phyloP scores from a whole-genome alignment of 2,329 filamentous ascomycete species.

The Tolypocladium endophyticum region DNA sequence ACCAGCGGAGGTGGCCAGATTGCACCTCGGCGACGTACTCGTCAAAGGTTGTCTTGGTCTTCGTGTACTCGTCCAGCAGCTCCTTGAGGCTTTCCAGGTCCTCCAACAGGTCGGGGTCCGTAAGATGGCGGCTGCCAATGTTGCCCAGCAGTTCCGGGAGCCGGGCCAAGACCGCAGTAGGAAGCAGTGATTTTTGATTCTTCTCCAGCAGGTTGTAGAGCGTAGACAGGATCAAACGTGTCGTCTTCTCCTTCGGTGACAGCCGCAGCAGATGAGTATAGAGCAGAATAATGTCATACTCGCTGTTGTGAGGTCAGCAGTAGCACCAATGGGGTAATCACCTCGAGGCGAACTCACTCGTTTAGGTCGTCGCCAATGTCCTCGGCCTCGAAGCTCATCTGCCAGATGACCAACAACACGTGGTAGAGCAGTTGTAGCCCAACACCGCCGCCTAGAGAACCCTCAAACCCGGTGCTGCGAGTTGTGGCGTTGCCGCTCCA shows the following conservation, averaged over 20 bases:
- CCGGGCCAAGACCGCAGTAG: slow-evolving; percentile 75
- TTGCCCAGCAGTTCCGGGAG: slow-evolving; percentile 60
- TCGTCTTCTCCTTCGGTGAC: slow-evolving; percentile 97
- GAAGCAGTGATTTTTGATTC: slow-evolving; percentile 64
- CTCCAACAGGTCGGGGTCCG: slow-evolving; percentile 53
- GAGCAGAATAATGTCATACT: slow-evolving; percentile 83
- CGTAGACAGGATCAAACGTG: slow-evolving; percentile 79
- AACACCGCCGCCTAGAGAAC: slow-evolving; percentile 65
- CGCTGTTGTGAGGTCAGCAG: slow-evolving; percentile 38
- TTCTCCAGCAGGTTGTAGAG: slow-evolving; percentile 71
- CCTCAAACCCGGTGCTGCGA: slow-evolving; percentile 53
- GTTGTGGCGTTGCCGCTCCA: slow-evolving; percentile 45
- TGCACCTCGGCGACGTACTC: slow-evolving; percentile 83
- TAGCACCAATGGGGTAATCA: not conserved
- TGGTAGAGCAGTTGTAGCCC: slow-evolving; percentile 91
- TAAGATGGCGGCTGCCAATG: slow-evolving; percentile 49
- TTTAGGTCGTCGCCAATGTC: slow-evolving; percentile 66
- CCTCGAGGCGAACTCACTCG: slow-evolving; percentile 49
- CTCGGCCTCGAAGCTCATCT: slow-evolving; percentile 88
- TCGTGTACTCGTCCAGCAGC: slow-evolving; percentile 56
- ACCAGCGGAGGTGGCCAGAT: slow-evolving; percentile 84
- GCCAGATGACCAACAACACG: slow-evolving; percentile 87
- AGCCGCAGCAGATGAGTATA: slow-evolving; percentile 87
- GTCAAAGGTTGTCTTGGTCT: slow-evolving; percentile 69
- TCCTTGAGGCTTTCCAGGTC: slow-evolving; percentile 51